Evolutionary conservation across 179 eudicot genomes (phyloP), one percentile per base, ranked within the genome.

Genomic region (Camellia oleifera): DNA sequence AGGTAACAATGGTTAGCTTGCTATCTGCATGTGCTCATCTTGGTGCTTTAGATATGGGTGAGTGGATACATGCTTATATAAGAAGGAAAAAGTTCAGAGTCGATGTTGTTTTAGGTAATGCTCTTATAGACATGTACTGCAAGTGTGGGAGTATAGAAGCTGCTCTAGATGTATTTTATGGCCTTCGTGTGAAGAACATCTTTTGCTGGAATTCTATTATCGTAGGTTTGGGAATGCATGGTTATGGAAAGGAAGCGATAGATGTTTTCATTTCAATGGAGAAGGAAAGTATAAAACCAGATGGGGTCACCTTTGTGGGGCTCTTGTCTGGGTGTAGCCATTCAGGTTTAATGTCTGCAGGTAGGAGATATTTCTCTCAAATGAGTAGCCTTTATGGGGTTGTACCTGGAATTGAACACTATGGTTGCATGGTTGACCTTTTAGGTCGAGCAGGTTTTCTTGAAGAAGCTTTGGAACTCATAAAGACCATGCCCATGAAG

Each of bases 341-440:
- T 74, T 81, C 84, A 2, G 86, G 84, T 12, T 74, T 81, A 74
- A 42, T 84, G 62, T 78, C 84, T 61, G 77, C 32, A n/a, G 86
- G 84, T 53, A 81, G 81, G 71, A 73, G 76, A 20, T 78, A 84
- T 54, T 84, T 84, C 73, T 78, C 83, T 32, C 76, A 74, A 54
- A 84, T 84, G 84, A n/a, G 46, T 50, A 63, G 61, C 20, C 57
- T 78, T 69, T 81, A 81, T 84, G 83, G 81, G 7, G 40, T 84
- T 73, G 76, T 72, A 67, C 86, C 86, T 26, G 79, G 64, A 70
- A 80, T 84, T 57, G 86, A 81, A 61, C 86, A 84, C 66, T 81
- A 72, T 68, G 86, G 86, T n/a, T 84, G 83, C 76, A 84, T 81
- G 84, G 82, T 84, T 74, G 84, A 81, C 77, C 82, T 84, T 68